Percentiles rank a stretch among this genome's conserved stretches.
Evolutionary conservation across 148 eudicot species (phyloP).

Genomic region (Chenopodium berlandieri): DNA sequence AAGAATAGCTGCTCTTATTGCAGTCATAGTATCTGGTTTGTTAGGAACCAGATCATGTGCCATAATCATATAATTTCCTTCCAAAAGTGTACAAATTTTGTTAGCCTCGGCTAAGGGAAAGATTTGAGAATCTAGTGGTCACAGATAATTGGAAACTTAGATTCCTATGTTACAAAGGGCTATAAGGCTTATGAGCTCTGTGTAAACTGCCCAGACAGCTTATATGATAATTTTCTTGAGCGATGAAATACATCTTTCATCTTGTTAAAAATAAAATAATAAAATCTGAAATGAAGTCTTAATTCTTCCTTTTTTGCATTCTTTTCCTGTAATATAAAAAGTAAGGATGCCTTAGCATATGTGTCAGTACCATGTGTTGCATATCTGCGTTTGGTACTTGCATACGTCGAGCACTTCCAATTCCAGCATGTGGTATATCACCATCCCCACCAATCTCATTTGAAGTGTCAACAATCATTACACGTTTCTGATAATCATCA

Average conservation of each 20-base stretch:
- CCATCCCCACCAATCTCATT: constrained; percentile 99
- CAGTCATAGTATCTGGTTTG: not conserved
- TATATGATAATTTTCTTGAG: not conserved
- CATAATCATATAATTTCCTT: not conserved
- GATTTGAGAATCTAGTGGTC: not conserved
- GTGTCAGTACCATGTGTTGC: constrained; percentile 68
- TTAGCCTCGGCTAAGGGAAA: not conserved
- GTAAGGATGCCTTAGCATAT: not conserved
- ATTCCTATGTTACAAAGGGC: not conserved
- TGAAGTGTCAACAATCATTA: constrained; percentile 98
- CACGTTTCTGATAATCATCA: constrained; percentile 77
- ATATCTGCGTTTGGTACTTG: constrained; percentile 85
- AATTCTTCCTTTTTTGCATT: not conserved
- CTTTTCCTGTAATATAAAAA: constrained; percentile 12
- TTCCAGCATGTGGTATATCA: constrained; percentile 96
- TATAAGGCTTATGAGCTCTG: not conserved
- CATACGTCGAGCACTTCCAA: constrained; percentile 92
- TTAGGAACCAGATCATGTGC: not conserved
- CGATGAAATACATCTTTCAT: not conserved
- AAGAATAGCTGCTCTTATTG: not conserved
- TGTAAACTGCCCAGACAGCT: not conserved
- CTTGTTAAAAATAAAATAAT: not conserved
- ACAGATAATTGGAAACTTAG: not conserved
- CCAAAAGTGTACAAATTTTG: not conserved
- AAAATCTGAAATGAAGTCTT: not conserved